Evolutionary conservation across 2,329 filamentous ascomycete species (phyloP).

Genomic region (Fusarium pininemorale): DNA sequence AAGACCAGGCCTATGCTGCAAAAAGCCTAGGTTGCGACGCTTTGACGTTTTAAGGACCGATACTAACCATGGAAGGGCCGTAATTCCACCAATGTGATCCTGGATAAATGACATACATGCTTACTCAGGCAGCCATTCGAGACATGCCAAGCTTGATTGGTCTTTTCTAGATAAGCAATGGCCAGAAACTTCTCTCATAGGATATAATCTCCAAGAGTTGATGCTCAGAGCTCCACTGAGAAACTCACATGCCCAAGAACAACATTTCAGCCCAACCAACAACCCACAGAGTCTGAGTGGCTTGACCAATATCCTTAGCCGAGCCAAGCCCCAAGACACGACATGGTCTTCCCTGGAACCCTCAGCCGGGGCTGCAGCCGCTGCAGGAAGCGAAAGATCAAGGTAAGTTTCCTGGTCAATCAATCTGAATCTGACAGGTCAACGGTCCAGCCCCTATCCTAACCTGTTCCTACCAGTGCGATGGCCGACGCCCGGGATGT

Average conservation of each 20-base stretch:
- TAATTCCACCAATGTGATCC: conserved; percentile 11
- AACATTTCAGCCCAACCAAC: neutral
- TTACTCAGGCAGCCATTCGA: neutral
- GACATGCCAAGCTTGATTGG: conserved; percentile 4
- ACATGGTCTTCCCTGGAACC: conserved; percentile 26
- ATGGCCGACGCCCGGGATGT: conserved; percentile 25
- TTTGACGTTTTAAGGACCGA: neutral
- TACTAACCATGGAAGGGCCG: neutral
- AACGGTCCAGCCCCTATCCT: neutral
- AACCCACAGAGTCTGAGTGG: neutral
- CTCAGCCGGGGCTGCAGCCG: conserved; percentile 26
- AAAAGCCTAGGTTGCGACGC: conserved; percentile 20
- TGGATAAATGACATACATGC: neutral
- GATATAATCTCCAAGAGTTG: neutral
- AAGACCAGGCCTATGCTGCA: neutral
- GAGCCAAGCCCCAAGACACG: neutral
- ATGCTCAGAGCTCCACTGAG: conserved; percentile 1
- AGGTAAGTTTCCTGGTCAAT: conserved; percentile 5
- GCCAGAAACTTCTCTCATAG: conserved; percentile 9
- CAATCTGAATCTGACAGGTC: neutral
- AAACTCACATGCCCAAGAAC: neutral
- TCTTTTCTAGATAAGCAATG: neutral
- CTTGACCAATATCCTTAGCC: neutral
- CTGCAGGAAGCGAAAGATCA: conserved; percentile 29
- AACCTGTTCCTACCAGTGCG: conserved; percentile 10